Evolutionary conservation across 305 asterid species (phyloP), one percentile per base, ranked within the genome.

Genomic region (Stenogyne calaminthoides): DNA sequence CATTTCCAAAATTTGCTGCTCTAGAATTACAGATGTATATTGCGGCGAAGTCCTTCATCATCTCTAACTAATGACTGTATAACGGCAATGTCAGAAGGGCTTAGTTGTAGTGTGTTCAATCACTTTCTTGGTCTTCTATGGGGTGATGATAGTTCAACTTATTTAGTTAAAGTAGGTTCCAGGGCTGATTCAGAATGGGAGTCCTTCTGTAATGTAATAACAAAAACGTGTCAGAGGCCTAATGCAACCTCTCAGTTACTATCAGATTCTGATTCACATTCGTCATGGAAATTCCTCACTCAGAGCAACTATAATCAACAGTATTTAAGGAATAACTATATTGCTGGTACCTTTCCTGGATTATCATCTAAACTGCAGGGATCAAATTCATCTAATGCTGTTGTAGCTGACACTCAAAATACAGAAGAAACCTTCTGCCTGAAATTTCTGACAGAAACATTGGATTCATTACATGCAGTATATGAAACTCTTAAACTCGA

Each of bases 211-310:
- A 71, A 61, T 60, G 87, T 89, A 79, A 75, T 92, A 47, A 76
- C 60, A 77, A 84, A 69, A 67, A 73, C 88, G 68, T 88, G 87
- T 73, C 70, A 76, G 75, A 86, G 78, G 75, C 74, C 82, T 67
- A 74, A 40, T 59, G 64, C 39, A 58, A 42, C 81, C 68, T 80
- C 87, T 69, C 78, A 73, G 54, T 58, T 61, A 61, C 65, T 59
- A 71, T 46, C 90, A 58, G 84, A 79, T 79, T 78, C 83, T 56
- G 85, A 61, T 81, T 71, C 86, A 73, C 66, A 75, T 75, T 81
- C 96, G 25, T 85, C 99, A 49, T 95, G 99, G 99, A 93, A 92
- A 76, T 95, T 88, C 84, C 94, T 95, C 67, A 74, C 85, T 64
- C 81, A 77, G 82, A 95, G 98, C 86, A 82, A 80, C 80, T 95